Base-by-base conservation (phyloP, 495 filamentous ascomycete species). In the Penicillium flavigenum region DNA sequence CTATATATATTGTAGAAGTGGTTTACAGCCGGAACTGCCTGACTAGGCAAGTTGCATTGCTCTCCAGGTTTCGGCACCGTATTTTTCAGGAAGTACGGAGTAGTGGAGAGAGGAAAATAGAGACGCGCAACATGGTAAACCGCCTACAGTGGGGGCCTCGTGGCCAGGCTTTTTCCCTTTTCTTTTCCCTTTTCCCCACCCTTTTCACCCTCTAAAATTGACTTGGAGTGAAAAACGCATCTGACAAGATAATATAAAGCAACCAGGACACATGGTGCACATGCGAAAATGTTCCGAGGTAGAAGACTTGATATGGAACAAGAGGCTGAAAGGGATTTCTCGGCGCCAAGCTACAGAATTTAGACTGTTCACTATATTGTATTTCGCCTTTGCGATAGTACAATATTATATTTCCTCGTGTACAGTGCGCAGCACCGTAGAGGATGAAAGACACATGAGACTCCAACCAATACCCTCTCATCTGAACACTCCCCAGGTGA, bases 11-110 rank as follows among this genome's bases (percentile, higher is more conserved):
- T 36, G 2, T 34, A 38, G 16, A 38, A 38, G 41, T 27, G 51
- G 44, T 48, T 16, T 47, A 6, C 45, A 9, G 45, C 54, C 62
- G 65, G 65, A 68, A 66, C 58, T 68, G 60, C 65, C 65, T 65
- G 17, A 49, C 46, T 38, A 29, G 58, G 65, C 47, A 67, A 44
- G 53, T 60, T 29, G 39, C 7, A 47, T 36, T 55, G 51, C 12
- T 9, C 63, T 57, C 62, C 63, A 58, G 62, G 54, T 61, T 64
- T 59, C 54, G 62, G 57, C 54, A 54, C 46, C 46, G 44, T 59
- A 59, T 47, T 57, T 38, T 57, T 50, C 19, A 51, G 11, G 38
- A 32, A 57, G 48, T 17, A 22, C 12, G 44, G 17, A n/a, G 44
- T 24, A 46, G 41, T 43, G 17, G 17, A 43, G 41, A 22, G 41